These are phyloP conservation scores for Blastomyces gilchristii DNA, from an alignment of 2,329 filamentous ascomycete genomes.

Conservation along the genomic window DNA sequence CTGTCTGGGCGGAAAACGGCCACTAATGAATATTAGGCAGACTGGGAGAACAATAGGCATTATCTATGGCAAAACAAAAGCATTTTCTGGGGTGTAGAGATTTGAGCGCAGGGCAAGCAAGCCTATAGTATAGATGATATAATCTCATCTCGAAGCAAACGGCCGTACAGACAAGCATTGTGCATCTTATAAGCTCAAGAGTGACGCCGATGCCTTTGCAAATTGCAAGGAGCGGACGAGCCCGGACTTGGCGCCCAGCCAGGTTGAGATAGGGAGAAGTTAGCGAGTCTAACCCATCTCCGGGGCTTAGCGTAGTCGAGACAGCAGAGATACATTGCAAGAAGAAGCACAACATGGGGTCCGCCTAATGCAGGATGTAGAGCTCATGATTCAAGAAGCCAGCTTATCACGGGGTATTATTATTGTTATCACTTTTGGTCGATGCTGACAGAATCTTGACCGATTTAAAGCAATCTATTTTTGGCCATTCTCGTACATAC, in stretches of 20 bases:
- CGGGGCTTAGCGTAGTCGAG: not conserved
- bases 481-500: not conserved
- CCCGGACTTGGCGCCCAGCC: not conserved
- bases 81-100: not conserved
- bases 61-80: not conserved
- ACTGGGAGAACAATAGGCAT: not conserved
- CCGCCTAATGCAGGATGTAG: not conserved
- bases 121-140: not conserved
- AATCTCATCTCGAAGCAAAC: not conserved
- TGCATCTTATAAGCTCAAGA: not conserved
- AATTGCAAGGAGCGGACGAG: not conserved
- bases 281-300: conserved; percentile 2
- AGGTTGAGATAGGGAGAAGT: not conserved
- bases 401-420: not conserved
- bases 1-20: too few relatives aligned
- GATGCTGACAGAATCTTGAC: not conserved
- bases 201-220: not conserved
- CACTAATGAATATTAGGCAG: too few relatives aligned
- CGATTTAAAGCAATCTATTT: not conserved
- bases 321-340: not conserved
- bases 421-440: not conserved
- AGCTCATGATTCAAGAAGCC: not conserved
- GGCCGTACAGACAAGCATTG: not conserved
- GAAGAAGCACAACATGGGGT: not conserved
- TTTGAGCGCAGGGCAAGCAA: not conserved